Evolutionary conservation across 2,329 filamentous ascomycete species (phyloP).

Genomic region (Monilinia aucupariae): DNA sequence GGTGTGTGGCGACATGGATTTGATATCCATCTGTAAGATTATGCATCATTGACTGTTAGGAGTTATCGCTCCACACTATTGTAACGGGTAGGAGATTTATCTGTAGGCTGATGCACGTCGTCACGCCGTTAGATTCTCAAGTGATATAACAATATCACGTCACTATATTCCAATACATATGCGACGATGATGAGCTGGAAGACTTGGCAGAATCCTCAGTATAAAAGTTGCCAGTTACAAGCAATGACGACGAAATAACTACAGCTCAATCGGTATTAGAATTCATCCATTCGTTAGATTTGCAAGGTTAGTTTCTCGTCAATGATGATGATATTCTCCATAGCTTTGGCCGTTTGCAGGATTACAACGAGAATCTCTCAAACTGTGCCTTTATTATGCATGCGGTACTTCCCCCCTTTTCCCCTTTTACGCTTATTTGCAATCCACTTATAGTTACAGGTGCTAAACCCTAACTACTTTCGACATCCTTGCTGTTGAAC

Average conservation of each 20-base stretch:
- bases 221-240: not conserved
- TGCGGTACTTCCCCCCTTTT: not conserved
- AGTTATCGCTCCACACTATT: not conserved
- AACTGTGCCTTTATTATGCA: not conserved
- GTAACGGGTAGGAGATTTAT: constrained; percentile 13
- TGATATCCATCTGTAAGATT: not conserved
- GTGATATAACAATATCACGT: not conserved
- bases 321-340: not conserved
- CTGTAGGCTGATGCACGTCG: constrained; percentile 39
- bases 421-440: not conserved
- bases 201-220: not conserved
- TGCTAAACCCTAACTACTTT: not conserved
- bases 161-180: not conserved
- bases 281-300: not conserved
- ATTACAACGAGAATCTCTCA: not conserved
- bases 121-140: not conserved
- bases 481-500: not conserved
- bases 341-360: not conserved
- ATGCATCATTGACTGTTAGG: not conserved
- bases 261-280: not conserved
- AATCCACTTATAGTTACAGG: not conserved
- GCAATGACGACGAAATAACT: not conserved
- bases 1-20: not conserved
- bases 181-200: not conserved
- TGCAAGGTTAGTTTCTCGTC: not conserved